phyloP scores from a whole-genome alignment of 2,329 filamentous ascomycete species.

The Paecilomyces sp. region DNA sequence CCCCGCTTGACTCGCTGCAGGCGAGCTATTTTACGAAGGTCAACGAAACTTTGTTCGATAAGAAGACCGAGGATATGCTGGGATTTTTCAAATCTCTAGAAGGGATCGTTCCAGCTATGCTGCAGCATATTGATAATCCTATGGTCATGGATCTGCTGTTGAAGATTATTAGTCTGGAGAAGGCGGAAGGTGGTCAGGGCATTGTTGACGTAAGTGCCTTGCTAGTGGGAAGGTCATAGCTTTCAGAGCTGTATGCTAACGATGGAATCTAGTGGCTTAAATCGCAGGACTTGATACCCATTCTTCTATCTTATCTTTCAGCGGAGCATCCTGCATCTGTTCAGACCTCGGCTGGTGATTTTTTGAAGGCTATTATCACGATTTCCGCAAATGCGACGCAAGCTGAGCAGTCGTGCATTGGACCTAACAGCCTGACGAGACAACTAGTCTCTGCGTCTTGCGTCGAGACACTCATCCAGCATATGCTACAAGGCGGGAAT shows the following conservation, averaged over 20 bases:
- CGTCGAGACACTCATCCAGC: slow-evolving; percentile 73
- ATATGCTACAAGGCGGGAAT: slow-evolving; percentile 92
- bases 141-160: slow-evolving; percentile 97
- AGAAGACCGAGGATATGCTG: slow-evolving; percentile 97
- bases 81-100: slow-evolving; percentile 79
- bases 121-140: slow-evolving; percentile 91
- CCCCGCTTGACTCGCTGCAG: slow-evolving; percentile 84
- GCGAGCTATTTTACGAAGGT: slow-evolving; percentile 98
- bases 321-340: slow-evolving; percentile 81
- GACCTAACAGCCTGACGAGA: slow-evolving; percentile 90
- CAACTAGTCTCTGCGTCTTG: slow-evolving; percentile 85
- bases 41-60: slow-evolving; percentile 94
- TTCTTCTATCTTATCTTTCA: slow-evolving; percentile 76
- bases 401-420: slow-evolving; percentile 97
- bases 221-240: not conserved
- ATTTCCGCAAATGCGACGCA: slow-evolving; percentile 97
- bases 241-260: not conserved
- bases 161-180: slow-evolving; percentile 95
- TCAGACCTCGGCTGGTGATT: slow-evolving; percentile 94
- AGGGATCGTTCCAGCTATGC: slow-evolving; percentile 72
- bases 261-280: slow-evolving; percentile 70
- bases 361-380: slow-evolving; percentile 97
- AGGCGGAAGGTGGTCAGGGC: slow-evolving; percentile 81
- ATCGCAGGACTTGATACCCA: slow-evolving; percentile 78
- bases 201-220: slow-evolving; percentile 71